A percentile compares a stretch with the other conserved stretches of the same genome.
Evolutionary conservation across 495 filamentous ascomycete genomes (phyloP).

Genomic region (Talaromyces trachyspermus): DNA sequence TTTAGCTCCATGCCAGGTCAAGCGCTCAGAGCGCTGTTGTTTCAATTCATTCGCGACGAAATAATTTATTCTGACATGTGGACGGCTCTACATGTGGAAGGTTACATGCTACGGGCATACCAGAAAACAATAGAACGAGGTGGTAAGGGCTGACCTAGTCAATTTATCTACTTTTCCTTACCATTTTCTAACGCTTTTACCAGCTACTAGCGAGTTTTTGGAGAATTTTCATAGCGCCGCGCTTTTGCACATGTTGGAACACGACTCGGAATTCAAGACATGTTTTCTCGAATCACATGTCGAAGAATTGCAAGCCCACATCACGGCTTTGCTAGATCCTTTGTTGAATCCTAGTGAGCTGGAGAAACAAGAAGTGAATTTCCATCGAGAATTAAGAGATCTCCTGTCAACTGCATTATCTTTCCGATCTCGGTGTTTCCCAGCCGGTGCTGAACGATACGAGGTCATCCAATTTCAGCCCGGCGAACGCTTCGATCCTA

Average conservation of each 20-base stretch:
- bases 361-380: not conserved
- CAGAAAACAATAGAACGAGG: not conserved
- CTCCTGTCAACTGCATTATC: not conserved
- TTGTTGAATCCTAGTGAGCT: not conserved
- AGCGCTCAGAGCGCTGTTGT: not conserved
- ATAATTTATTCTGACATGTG: conserved; percentile 3
- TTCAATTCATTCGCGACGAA: not conserved
- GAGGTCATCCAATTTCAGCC: not conserved
- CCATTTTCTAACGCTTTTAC: not conserved
- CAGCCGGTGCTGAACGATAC: not conserved
- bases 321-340: not conserved
- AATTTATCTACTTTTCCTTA: not conserved
- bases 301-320: not conserved
- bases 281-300: not conserved
- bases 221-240: not conserved
- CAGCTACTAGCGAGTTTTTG: not conserved
- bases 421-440: not conserved
- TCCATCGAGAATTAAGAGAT: not conserved
- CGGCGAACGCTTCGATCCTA: no score
- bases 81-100: not conserved
- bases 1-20: not conserved
- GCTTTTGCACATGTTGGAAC: not conserved
- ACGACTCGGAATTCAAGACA: not conserved
- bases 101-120: not conserved
- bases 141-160: not conserved